Evolutionary conservation across 192 early-diverging fungal species (phyloP).

Genomic region (Linnemannia hyalina): DNA sequence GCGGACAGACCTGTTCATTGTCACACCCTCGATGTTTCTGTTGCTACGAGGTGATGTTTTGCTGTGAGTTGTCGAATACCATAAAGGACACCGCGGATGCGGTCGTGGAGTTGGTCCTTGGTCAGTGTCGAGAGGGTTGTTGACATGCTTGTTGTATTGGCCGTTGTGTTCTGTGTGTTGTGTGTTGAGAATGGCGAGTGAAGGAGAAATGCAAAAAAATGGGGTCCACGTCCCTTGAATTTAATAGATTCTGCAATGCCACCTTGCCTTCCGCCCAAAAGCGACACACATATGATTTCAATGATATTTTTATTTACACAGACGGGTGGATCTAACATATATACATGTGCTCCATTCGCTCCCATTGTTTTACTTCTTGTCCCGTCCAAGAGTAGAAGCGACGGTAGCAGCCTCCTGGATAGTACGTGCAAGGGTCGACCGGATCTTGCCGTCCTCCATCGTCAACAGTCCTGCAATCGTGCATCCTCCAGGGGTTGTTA

Average conservation of each 20-base stretch:
- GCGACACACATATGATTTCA: not conserved
- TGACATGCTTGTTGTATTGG: constrained; percentile 1
- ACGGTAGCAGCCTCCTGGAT: constrained; percentile 67
- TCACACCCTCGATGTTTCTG: no score
- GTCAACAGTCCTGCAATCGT: constrained; percentile 69
- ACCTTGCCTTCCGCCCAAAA: no score
- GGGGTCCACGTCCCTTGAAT: not conserved
- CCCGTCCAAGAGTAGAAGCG: constrained; percentile 62
- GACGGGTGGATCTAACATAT: not conserved
- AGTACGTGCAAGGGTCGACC: constrained; percentile 66
- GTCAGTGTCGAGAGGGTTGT: constrained; percentile 10
- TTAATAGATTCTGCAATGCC: not conserved
- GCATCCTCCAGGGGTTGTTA: constrained; percentile 68
- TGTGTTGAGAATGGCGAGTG: not conserved
- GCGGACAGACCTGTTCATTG: no score
- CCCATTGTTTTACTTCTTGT: constrained; percentile 30
- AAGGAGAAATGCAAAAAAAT: constrained; percentile 16
- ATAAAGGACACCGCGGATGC: constrained; percentile 25
- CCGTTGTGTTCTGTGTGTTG: not conserved
- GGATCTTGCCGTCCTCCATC: constrained; percentile 71
- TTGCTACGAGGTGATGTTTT: no score
- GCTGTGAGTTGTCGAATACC: not conserved
- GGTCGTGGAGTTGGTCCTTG: constrained; percentile 31
- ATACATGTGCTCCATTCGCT: not conserved
- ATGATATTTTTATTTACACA: not conserved